Percentiles rank a stretch among this genome's conserved stretches.
Conservation (phyloP, 2,329 filamentous ascomycete species). For the Trichoderma pleuroti region DNA sequence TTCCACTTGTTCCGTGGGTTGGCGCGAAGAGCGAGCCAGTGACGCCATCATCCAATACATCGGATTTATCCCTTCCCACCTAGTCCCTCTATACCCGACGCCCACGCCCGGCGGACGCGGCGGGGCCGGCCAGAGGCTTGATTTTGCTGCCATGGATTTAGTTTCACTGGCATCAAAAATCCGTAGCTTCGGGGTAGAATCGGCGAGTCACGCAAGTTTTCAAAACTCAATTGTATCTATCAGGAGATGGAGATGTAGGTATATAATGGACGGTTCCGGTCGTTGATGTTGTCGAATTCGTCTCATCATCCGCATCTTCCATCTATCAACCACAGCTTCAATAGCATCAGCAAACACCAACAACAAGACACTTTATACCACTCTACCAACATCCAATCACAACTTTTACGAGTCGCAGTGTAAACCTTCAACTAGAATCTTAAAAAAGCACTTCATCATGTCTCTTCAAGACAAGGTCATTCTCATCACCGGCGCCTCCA, state of each 20-base stretch:
- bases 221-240: background rate
- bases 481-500: slow-evolving; percentile 53
- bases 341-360: background rate
- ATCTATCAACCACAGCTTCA: background rate
- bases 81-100: background rate
- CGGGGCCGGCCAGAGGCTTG: background rate
- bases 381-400: background rate
- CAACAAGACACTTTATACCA: background rate
- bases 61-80: background rate
- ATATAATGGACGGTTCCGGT: background rate
- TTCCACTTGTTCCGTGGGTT: background rate
- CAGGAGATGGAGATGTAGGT: background rate
- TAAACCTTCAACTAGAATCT: background rate
- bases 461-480: slow-evolving; percentile 39
- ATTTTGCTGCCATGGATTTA: background rate
- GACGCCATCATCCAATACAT: slow-evolving; percentile 1
- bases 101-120: background rate
- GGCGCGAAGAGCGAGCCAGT: background rate
- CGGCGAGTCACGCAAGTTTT: background rate
- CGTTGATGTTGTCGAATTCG: background rate
- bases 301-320: background rate
- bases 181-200: background rate
- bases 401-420: background rate
- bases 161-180: background rate
- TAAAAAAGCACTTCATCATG: slow-evolving; percentile 19